A percentile compares a stretch with the other conserved stretches of the same genome.
Conservation (phyloP, 306 rosid genomes). For the Argentina anserina region DNA sequence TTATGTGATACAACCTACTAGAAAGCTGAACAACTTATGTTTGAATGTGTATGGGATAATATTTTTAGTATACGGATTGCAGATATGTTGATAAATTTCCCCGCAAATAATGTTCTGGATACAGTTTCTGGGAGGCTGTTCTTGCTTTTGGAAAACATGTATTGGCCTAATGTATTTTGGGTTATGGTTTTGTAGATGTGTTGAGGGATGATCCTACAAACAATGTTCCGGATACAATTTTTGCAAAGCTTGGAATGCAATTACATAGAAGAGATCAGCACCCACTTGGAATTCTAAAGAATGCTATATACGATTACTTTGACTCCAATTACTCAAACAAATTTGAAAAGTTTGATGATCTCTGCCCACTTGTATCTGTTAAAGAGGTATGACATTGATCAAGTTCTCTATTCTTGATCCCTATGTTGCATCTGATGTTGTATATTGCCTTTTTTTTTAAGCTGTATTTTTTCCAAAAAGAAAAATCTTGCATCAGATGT, state of each 20-base stretch:
- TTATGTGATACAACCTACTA: neutral
- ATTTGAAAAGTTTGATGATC: slow-evolving; percentile 80
- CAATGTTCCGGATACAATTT: slow-evolving; percentile 85
- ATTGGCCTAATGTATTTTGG: slow-evolving; percentile 14
- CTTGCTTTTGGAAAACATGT: neutral
- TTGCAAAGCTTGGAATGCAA: slow-evolving; percentile 84
- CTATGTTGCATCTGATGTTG: no score
- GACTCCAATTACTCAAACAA: slow-evolving; percentile 66
- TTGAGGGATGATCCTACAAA: slow-evolving; percentile 89
- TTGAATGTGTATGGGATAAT: slow-evolving; percentile 3
- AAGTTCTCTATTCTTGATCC: neutral
- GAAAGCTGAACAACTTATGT: neutral
- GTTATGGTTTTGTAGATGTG: slow-evolving; percentile 57
- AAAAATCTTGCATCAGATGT: no score
- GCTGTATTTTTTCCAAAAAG: no score
- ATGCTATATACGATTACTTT: slow-evolving; percentile 73
- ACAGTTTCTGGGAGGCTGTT: slow-evolving; percentile 58
- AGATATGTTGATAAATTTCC: slow-evolving; percentile 83
- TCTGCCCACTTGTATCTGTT: slow-evolving; percentile 71
- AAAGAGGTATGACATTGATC: slow-evolving; percentile 53
- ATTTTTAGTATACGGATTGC: slow-evolving; percentile 22
- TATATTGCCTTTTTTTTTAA: no score
- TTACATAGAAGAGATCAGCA: slow-evolving; percentile 88
- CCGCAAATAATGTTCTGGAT: slow-evolving; percentile 86
- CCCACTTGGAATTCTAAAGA: slow-evolving; percentile 89